A percentile compares a stretch with the other conserved stretches of the same genome.
Conservation (phyloP, 495 filamentous ascomycete genomes). For the Cudoniella acicularis region DNA sequence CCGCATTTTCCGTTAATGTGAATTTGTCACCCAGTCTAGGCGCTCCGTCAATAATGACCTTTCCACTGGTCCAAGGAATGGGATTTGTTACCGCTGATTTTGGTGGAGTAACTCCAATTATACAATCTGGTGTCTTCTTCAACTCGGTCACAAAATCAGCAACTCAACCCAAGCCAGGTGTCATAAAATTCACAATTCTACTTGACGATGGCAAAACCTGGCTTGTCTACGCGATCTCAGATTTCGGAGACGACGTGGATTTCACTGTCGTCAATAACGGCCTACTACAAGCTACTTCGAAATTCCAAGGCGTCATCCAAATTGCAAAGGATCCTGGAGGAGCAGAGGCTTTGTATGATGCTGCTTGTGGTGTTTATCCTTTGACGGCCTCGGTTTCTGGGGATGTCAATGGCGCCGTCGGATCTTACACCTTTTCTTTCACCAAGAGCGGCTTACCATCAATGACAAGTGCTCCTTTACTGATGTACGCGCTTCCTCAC, state of each 20-base stretch:
- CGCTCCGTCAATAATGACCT: constrained; percentile 55
- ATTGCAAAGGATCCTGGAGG: constrained; percentile 65
- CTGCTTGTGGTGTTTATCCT: constrained; percentile 71
- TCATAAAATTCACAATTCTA: constrained; percentile 73
- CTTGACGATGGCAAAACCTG: constrained; percentile 72
- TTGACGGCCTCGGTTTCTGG: constrained; percentile 59
- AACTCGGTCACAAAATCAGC: constrained; percentile 58
- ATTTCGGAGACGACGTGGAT: constrained; percentile 37
- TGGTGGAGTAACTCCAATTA: constrained; percentile 59
- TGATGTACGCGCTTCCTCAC: constrained; percentile 91
- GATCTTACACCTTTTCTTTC: constrained; percentile 71
- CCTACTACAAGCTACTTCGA: constrained; percentile 35
- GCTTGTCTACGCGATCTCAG: constrained; percentile 73
- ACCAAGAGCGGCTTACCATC: constrained; percentile 56
- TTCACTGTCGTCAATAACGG: constrained; percentile 44
- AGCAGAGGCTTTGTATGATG: constrained; percentile 68
- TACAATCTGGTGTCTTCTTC: constrained; percentile 75
- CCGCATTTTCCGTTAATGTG: constrained; percentile 69
- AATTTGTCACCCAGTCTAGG: constrained; percentile 54
- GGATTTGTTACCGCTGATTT: constrained; percentile 83
- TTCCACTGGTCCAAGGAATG: constrained; percentile 89
- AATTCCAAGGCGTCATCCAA: constrained; percentile 70
- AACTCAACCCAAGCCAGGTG: constrained; percentile 50
- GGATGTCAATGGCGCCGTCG: constrained; percentile 50
- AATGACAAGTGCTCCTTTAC: constrained; percentile 39